A percentile compares a stretch with the other conserved stretches of the same genome.
Evolutionary conservation across 768 basidiomycete genomes (phyloP).

Genomic region (Gymnopilus junonius): DNA sequence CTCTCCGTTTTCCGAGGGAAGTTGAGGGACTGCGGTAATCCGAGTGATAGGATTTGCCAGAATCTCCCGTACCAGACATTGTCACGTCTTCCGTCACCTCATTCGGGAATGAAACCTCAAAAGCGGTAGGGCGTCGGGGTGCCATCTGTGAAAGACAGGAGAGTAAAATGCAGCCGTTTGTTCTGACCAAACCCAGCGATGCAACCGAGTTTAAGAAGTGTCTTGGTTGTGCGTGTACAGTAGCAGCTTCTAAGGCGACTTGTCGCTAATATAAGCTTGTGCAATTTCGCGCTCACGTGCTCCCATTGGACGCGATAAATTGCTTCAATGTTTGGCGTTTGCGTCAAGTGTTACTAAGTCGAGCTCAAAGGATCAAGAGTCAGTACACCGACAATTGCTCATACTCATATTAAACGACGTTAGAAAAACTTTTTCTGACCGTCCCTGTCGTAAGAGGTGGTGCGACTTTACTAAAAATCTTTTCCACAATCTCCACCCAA

Average conservation of each 20-base stretch:
- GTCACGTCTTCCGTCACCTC: constrained; percentile 31
- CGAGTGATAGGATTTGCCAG: not conserved
- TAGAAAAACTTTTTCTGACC: too few relatives aligned
- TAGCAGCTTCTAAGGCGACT: too few relatives aligned
- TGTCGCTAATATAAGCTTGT: too few relatives aligned
- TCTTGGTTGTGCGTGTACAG: not conserved
- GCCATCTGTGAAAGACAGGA: not conserved
- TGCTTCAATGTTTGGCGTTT: too few relatives aligned
- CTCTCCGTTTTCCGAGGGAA: constrained; percentile 26
- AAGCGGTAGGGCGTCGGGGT: constrained; percentile 54
- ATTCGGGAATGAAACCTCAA: constrained; percentile 56
- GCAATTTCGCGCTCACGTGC: not conserved
- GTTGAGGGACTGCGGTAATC: constrained; percentile 13
- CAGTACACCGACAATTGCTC: too few relatives aligned
- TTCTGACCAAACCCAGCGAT: not conserved
- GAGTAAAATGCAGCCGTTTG: not conserved
- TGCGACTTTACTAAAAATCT: not conserved
- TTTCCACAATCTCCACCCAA: constrained; percentile 4
- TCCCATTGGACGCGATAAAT: too few relatives aligned
- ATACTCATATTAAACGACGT: not conserved
- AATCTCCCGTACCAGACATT: not conserved
- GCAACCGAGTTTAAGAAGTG: not conserved
- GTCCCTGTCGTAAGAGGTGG: too few relatives aligned
- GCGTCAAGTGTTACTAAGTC: too few relatives aligned
- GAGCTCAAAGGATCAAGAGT: too few relatives aligned